A percentile compares a stretch with the other conserved stretches of the same genome.
These are phyloP conservation scores for Fragaria ananassa DNA, from an alignment of 306 rosid genomes.

Conservation along the genomic window DNA sequence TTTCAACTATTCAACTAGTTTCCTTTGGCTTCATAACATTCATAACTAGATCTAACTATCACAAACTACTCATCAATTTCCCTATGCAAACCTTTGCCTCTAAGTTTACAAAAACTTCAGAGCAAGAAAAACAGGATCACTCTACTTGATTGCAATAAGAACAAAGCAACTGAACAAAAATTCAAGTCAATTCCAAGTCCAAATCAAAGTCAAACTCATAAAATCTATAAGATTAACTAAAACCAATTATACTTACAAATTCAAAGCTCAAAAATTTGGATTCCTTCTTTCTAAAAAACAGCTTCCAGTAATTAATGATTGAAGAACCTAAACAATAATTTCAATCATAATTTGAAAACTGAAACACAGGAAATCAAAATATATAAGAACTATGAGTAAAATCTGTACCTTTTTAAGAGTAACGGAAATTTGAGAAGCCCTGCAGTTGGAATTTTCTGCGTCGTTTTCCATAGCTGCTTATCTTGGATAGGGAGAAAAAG, in stretches of 20 bases:
- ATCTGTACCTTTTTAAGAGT: background rate
- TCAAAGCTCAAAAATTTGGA: background rate
- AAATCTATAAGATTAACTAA: background rate
- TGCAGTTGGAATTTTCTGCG: background rate
- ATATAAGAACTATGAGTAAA: background rate
- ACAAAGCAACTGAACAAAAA: background rate
- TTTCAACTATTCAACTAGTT: background rate
- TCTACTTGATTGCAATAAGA: background rate
- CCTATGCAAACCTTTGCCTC: background rate
- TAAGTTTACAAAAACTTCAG: background rate
- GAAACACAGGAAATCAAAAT: background rate
- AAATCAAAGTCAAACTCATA: constrained; percentile 7
- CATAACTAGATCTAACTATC: constrained; percentile 6
- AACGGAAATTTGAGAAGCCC: background rate
- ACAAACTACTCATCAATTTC: background rate
- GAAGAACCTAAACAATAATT: background rate
- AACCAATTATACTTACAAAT: background rate
- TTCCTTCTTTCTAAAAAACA: background rate
- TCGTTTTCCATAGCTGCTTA: background rate
- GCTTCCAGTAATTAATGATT: background rate
- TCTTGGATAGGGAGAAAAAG: background rate
- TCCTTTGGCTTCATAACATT: background rate
- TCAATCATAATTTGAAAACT: background rate
- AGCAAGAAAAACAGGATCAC: background rate
- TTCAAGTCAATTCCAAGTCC: background rate